Base-by-base conservation (phyloP, 768 basidiomycete genomes). In the Lyophyllum shimeji region DNA sequence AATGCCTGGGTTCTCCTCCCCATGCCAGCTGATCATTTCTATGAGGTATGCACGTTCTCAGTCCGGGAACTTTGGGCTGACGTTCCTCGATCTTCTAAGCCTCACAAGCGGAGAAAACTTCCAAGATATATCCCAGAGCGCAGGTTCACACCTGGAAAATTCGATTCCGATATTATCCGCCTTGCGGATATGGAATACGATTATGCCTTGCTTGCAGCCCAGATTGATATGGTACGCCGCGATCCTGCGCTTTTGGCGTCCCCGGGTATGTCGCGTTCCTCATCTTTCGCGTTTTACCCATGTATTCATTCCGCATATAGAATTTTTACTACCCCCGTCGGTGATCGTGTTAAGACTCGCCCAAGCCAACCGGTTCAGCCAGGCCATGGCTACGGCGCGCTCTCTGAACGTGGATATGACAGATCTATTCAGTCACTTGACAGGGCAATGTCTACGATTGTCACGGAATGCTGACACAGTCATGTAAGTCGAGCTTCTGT, bases 351-450 rank as follows among this genome's bases (percentile, higher is more conserved):
- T 90, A 62, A 78, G 89, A 58, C 79, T 95, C 50, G 85, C 88
- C 4, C 90, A 97, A 67, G 74, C 80, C 43, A 90, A 87, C 58
- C 81, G 83, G 60, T 95, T 90, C 70, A 90, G 86, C 61, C 76
- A 82, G 50, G 96, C 96, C 2, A 82, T 96, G 70, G 71, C 83
- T 5, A 82, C 86, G 25, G 95, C 93, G 2, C 80, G 83, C 31
- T 83, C 82, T 44, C 81, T 97, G 40, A 77, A 83, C 31, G 84
- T 93, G 40, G 93, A 97, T 68, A 91, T 98, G 89, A 84, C 86
- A 2, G 89, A 93, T 59, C 64, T 96, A 11, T 96, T 98, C 65
- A 81, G 82, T 40, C 79, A 83, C 59, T 73, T 98, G 59, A 85
- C 93, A 0, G 76, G 74, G 34, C 86, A 92, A 65, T 97, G 95